Percentiles rank a stretch among this genome's conserved stretches.
Conservation (phyloP, 2,329 filamentous ascomycete genomes). For the Teratosphaeria nubilosa region DNA sequence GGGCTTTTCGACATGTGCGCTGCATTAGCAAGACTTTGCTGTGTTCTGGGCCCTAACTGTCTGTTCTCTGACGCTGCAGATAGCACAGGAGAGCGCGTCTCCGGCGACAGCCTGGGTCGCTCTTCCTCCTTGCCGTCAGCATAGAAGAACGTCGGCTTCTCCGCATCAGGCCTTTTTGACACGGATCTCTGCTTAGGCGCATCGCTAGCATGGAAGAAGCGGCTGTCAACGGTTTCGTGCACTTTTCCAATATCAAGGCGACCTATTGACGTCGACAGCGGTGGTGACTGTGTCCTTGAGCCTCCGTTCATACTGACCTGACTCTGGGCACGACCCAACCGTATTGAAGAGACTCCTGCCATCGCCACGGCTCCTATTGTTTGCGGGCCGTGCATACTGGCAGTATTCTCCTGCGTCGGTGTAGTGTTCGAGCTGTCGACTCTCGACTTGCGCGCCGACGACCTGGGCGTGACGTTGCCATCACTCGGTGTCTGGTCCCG, state of each 20-base stretch:
- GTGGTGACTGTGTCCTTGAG: constrained; percentile 19
- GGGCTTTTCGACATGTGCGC: constrained; percentile 14
- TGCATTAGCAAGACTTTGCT: constrained; percentile 6
- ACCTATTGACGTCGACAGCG: constrained; percentile 27
- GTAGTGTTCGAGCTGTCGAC: constrained; percentile 55
- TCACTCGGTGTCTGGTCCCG: constrained; percentile 39
- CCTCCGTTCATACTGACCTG: constrained; percentile 22
- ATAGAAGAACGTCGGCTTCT: constrained; percentile 43
- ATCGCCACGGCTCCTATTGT: constrained; percentile 4
- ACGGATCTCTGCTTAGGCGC: constrained; percentile 31
- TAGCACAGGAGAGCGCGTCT: constrained; percentile 31
- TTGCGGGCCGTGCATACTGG: constrained; percentile 6
- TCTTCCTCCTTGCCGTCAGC: constrained; percentile 40
- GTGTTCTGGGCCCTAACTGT: constrained; percentile 12
- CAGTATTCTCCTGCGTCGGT: constrained; percentile 10
- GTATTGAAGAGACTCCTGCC: constrained; percentile 3
- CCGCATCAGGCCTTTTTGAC: constrained; percentile 27
- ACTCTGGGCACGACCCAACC: constrained; percentile 27
- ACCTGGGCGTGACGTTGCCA: constrained; percentile 68
- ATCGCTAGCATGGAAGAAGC: constrained; percentile 91
- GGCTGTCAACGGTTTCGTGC: constrained; percentile 38
- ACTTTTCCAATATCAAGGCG: constrained; percentile 14
- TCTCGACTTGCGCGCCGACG: constrained; percentile 61
- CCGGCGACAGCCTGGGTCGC: constrained; percentile 3
- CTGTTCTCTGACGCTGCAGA: constrained; percentile 19